Conservation (phyloP, 495 filamentous ascomycete genomes). For the Podospora bellae-mahoneyi region DNA sequence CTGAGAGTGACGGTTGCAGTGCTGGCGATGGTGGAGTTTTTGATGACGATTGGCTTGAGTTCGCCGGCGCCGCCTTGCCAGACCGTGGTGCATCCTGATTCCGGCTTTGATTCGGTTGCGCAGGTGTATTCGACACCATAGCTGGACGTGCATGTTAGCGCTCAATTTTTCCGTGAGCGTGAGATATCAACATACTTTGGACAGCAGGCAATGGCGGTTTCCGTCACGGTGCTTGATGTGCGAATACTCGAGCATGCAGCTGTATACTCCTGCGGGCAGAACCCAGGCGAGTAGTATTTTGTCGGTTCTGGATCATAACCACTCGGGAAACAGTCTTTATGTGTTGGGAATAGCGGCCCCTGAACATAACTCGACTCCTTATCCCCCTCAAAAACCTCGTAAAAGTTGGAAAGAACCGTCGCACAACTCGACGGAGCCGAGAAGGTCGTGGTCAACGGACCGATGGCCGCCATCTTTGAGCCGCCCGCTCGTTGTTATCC, state of each 20-base stretch:
- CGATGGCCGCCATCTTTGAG: slow-evolving; percentile 32
- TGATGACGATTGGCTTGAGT: slow-evolving; percentile 23
- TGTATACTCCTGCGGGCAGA: slow-evolving; percentile 34
- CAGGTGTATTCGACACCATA: slow-evolving; percentile 28
- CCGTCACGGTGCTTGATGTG: slow-evolving; percentile 15
- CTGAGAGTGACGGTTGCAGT: slow-evolving; percentile 15
- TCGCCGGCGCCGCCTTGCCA: slow-evolving; percentile 16
- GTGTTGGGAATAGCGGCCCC: slow-evolving; percentile 27
- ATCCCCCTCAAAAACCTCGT: slow-evolving; percentile 10
- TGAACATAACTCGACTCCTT: slow-evolving; percentile 24
- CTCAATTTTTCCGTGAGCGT: not conserved
- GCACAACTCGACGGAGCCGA: slow-evolving; percentile 30
- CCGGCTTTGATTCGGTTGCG: slow-evolving; percentile 9
- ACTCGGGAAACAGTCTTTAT: slow-evolving; percentile 28
- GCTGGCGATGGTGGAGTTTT: slow-evolving; percentile 15
- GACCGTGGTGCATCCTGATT: slow-evolving; percentile 28
- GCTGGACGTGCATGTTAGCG: not conserved
- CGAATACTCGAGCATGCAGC: slow-evolving; percentile 28
- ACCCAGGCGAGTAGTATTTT: slow-evolving; percentile 35
- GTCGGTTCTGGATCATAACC: slow-evolving; percentile 30
- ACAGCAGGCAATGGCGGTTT: slow-evolving; percentile 32
- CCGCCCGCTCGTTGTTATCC: slow-evolving; percentile 20
- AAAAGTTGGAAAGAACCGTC: slow-evolving; percentile 5
- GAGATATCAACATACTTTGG: slow-evolving; percentile 27
- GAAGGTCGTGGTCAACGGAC: slow-evolving; percentile 34